These are phyloP conservation scores for Proliferodiscus dingleyae DNA, from an alignment of 2,329 filamentous ascomycete genomes.

Conservation along the genomic window DNA sequence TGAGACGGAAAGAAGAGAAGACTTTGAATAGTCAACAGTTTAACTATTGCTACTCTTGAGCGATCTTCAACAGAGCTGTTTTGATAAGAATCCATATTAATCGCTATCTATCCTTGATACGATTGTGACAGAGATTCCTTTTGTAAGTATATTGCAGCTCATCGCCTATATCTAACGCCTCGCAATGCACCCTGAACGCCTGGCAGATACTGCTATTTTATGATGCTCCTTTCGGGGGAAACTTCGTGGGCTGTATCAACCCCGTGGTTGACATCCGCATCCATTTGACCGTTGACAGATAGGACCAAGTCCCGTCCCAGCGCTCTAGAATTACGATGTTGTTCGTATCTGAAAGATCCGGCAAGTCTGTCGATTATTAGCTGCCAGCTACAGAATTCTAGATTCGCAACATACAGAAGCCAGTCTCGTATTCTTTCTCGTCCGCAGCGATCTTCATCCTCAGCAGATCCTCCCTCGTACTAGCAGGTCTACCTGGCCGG, in stretches of 20 bases:
- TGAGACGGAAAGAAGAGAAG: no score
- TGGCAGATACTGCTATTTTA: conserved; percentile 16
- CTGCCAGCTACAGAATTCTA: neutral
- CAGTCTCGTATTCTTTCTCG: conserved; percentile 73
- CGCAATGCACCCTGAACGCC: conserved; percentile 10
- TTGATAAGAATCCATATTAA: neutral
- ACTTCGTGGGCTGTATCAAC: conserved; percentile 61
- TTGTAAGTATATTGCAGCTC: neutral
- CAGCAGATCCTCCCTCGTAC: conserved; percentile 70
- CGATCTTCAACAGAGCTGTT: neutral
- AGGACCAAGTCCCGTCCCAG: conserved; percentile 84
- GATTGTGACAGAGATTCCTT: conserved; percentile 1
- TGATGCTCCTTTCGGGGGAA: conserved; percentile 62
- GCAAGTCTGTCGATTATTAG: conserved; percentile 49
- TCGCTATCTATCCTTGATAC: no score
- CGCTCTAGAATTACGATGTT: conserved; percentile 61
- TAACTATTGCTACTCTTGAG: no score
- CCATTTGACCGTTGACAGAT: conserved; percentile 71
- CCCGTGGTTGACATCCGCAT: conserved; percentile 66
- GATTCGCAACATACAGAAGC: conserved; percentile 61
- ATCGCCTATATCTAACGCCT: conserved; percentile 19
- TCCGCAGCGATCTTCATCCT: conserved; percentile 66
- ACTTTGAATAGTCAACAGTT: no score
- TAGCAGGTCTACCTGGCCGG: conserved; percentile 74
- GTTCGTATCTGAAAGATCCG: conserved; percentile 65